Conservation (phyloP, 257 asterid genomes). For the Salvia miltiorrhiza region DNA sequence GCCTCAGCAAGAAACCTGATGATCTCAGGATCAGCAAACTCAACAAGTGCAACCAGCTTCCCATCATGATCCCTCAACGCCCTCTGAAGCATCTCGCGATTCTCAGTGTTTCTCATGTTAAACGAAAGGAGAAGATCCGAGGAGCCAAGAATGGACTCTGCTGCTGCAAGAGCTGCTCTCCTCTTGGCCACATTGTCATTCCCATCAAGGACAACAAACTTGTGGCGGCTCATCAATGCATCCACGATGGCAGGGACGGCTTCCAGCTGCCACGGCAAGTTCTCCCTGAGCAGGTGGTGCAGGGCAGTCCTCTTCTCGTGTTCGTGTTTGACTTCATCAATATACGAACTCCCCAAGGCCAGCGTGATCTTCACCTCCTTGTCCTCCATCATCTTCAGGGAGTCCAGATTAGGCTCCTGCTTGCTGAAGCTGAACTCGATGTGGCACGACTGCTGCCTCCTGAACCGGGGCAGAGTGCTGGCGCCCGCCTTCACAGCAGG, state of each 20-base stretch:
- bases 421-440: slow-evolving; percentile 64
- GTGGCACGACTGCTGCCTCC: slow-evolving; percentile 76
- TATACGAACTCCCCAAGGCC: slow-evolving; percentile 59
- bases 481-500: slow-evolving; percentile 31
- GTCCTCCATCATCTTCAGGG: slow-evolving; percentile 53
- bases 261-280: slow-evolving; percentile 75
- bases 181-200: slow-evolving; percentile 54
- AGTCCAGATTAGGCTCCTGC: slow-evolving; percentile 44
- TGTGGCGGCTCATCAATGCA: slow-evolving; percentile 33
- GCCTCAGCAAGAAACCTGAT: slow-evolving; percentile 37
- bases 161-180: slow-evolving; percentile 54
- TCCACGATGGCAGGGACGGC: slow-evolving; percentile 40
- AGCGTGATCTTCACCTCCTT: slow-evolving; percentile 62
- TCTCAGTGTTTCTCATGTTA: slow-evolving; percentile 36
- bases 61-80: slow-evolving; percentile 36
- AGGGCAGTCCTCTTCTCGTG: slow-evolving; percentile 17
- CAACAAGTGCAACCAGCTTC: slow-evolving; percentile 51
- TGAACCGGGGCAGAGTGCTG: slow-evolving; percentile 56
- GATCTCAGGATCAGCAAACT: slow-evolving; percentile 50
- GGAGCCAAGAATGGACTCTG: slow-evolving; percentile 56
- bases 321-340: slow-evolving; percentile 11
- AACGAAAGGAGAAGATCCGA: slow-evolving; percentile 44
- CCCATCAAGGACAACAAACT: slow-evolving; percentile 62
- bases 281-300: slow-evolving; percentile 35
- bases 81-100: slow-evolving; percentile 39